Conservation (phyloP, 2,329 filamentous ascomycete species). For the Xylariaceae sp. region DNA sequence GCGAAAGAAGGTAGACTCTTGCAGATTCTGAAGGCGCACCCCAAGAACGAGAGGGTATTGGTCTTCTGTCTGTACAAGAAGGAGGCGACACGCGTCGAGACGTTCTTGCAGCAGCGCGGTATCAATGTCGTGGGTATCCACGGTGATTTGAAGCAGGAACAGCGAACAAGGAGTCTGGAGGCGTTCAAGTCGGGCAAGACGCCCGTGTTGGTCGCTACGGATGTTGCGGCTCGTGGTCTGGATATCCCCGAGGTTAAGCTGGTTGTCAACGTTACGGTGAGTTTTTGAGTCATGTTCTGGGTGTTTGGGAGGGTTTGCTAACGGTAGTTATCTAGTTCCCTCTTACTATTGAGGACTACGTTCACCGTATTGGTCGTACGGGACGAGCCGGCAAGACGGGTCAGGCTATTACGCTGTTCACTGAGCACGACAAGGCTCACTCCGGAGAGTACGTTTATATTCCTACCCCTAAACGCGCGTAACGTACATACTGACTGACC, state of each 20-base stretch:
- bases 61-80: conserved; percentile 99
- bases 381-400: conserved; percentile 88
- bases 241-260: conserved; percentile 95
- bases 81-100: conserved; percentile 85
- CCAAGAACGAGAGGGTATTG: conserved; percentile 77
- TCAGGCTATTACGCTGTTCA: conserved; percentile 88
- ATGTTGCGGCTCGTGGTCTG: conserved; percentile 88
- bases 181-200: conserved; percentile 84
- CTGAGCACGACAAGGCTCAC: conserved; percentile 86
- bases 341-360: conserved; percentile 92
- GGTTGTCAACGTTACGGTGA: conserved; percentile 82
- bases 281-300: conserved; percentile 23
- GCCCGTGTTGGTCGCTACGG: conserved; percentile 84
- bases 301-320: background rate
- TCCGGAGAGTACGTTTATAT: conserved; percentile 69
- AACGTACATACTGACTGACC: conserved; percentile 15
- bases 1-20: conserved; percentile 79
- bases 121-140: conserved; percentile 88
- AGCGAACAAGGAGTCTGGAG: conserved; percentile 79
- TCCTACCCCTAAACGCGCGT: background rate
- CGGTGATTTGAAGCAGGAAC: conserved; percentile 83
- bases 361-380: conserved; percentile 93
- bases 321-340: conserved; percentile 57
- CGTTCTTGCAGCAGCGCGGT: conserved; percentile 70
- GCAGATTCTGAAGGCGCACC: conserved; percentile 74